These are phyloP conservation scores for Lodderomyces oxycetoniae DNA, from an alignment of 1,139 yeast genomes.

Conservation along the genomic window DNA sequence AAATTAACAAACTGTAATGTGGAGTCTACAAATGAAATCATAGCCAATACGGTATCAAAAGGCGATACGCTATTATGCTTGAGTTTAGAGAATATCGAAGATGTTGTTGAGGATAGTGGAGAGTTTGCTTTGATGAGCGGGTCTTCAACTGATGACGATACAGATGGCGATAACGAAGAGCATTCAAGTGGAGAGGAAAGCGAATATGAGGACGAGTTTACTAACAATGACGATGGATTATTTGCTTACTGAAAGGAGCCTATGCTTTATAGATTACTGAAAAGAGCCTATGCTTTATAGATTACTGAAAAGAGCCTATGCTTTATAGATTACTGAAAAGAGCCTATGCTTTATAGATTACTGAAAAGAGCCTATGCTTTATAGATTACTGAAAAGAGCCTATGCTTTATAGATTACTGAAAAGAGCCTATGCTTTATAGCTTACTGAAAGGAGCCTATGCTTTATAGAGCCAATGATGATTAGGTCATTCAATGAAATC, in stretches of 20 bases:
- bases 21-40: slow-evolving; percentile 71
- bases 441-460: too few species aligned
- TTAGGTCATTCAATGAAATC: slow-evolving; percentile 2
- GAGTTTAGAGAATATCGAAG: slow-evolving; percentile 49
- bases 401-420: too few species aligned
- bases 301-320: too few species aligned
- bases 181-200: slow-evolving; percentile 30
- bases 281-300: too few species aligned
- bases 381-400: too few species aligned
- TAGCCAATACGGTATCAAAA: slow-evolving; percentile 59
- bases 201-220: slow-evolving; percentile 40
- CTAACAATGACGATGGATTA: slow-evolving; percentile 46
- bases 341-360: too few species aligned
- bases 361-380: too few species aligned
- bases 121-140: slow-evolving; percentile 24
- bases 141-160: slow-evolving; percentile 35
- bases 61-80: slow-evolving; percentile 77
- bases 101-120: slow-evolving; percentile 31
- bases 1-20: slow-evolving; percentile 75
- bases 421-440: too few species aligned
- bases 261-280: too few species aligned
- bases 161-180: slow-evolving; percentile 32
- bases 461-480: too few species aligned
- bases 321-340: too few species aligned
- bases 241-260: slow-evolving; percentile 35